phyloP scores from a whole-genome alignment of 2,329 filamentous ascomycete species.

The Rhinocladiella mackenziei region DNA sequence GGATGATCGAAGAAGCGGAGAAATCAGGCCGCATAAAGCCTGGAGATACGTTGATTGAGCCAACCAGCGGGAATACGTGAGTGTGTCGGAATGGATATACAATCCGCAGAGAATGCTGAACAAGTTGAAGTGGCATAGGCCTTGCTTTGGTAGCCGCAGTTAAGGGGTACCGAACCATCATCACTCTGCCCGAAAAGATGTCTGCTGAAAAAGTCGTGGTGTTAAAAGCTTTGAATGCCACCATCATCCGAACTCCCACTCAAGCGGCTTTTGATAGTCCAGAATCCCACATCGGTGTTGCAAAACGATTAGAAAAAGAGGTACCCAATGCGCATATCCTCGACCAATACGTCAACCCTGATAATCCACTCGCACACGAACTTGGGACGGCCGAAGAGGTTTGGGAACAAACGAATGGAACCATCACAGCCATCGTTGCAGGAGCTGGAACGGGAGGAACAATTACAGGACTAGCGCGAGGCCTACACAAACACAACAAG shows the following conservation, averaged over 20 bases:
- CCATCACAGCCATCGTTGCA: conserved; percentile 77
- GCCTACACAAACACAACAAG: conserved; percentile 80
- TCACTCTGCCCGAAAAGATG: conserved; percentile 99
- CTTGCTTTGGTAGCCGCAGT: conserved; percentile 89
- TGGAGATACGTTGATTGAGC: conserved; percentile 94
- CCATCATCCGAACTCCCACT: conserved; percentile 95
- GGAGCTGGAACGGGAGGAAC: conserved; percentile 95
- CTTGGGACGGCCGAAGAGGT: conserved; percentile 93
- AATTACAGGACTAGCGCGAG: conserved; percentile 81
- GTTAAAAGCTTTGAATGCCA: conserved; percentile 85
- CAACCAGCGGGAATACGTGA: conserved; percentile 89
- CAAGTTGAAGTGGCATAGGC: conserved; percentile 66
- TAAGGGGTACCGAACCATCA: conserved; percentile 96
- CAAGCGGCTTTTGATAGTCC: conserved; percentile 92
- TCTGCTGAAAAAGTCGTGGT: conserved; percentile 97
- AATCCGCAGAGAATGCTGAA: conserved; percentile 1
- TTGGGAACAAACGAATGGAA: conserved; percentile 82
- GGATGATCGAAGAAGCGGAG: conserved; percentile 97
- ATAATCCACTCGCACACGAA: conserved; percentile 94
- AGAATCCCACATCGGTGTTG: conserved; percentile 95
- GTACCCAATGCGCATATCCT: conserved; percentile 95
- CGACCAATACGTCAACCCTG: conserved; percentile 87
- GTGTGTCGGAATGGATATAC: conserved; percentile 31
- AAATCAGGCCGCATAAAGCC: conserved; percentile 89
- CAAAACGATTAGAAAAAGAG: conserved; percentile 83